These are phyloP conservation scores for Taphrina sp. DNA, from an alignment of 1,139 yeast genomes.

Conservation along the genomic window DNA sequence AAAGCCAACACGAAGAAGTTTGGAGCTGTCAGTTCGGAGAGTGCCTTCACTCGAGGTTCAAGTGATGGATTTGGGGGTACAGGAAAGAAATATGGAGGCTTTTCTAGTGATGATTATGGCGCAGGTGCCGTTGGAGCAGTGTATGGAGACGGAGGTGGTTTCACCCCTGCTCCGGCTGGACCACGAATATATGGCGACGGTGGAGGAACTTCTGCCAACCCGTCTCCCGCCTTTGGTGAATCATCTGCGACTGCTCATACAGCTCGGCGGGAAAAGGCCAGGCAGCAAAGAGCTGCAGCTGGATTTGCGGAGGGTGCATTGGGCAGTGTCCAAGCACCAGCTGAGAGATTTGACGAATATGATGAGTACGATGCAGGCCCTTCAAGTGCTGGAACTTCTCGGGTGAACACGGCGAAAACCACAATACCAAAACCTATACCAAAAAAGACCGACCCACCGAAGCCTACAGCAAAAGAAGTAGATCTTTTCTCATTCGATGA, in stretches of 20 bases:
- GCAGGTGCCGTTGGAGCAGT: conserved; percentile 57
- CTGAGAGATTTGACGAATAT: conserved; percentile 66
- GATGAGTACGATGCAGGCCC: conserved; percentile 49
- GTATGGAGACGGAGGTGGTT: conserved; percentile 76
- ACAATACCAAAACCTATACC: conserved; percentile 34
- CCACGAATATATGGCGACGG: conserved; percentile 43
- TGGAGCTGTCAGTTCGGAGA: conserved; percentile 51
- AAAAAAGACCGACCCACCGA: conserved; percentile 42
- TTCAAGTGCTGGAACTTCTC: conserved; percentile 21
- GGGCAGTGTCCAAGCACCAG: conserved; percentile 39
- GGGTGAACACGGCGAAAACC: conserved; percentile 9
- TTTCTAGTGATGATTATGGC: conserved; percentile 45
- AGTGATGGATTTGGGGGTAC: conserved; percentile 40
- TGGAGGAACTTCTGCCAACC: conserved; percentile 31
- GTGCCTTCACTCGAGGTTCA: conserved; percentile 48
- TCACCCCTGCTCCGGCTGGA: conserved; percentile 42
- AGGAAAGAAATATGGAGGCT: conserved; percentile 46
- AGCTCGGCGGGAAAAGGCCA: conserved; percentile 23
- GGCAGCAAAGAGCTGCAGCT: conserved; percentile 33
- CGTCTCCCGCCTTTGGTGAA: conserved; percentile 25
- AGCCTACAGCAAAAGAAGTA: conserved; percentile 44
- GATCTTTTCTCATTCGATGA: conserved; percentile 60
- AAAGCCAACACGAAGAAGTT: conserved; percentile 79
- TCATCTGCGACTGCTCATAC: conserved; percentile 21
- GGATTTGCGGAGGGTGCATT: conserved; percentile 34